phyloP scores from a whole-genome alignment of 2,329 filamentous ascomycete genomes.

The Alternaria rosae region DNA sequence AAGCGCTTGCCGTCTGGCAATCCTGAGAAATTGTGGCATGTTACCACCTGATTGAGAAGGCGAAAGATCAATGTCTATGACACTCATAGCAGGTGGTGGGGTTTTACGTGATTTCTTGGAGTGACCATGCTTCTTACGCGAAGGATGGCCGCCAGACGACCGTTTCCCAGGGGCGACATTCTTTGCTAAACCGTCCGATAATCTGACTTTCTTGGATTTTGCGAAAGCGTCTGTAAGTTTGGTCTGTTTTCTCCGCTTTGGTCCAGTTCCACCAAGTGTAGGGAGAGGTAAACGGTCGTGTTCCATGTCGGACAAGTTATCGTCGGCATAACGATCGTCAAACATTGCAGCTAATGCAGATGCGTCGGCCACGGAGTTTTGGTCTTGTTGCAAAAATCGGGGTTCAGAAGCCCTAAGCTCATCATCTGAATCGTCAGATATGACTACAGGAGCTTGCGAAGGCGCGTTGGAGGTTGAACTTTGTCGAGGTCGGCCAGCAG shows the following conservation, averaged over 20 bases:
- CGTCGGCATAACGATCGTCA: constrained; percentile 35
- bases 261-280: constrained; percentile 26
- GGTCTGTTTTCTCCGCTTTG: constrained; percentile 47
- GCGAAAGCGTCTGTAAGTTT: constrained; percentile 48
- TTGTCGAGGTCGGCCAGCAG: constrained; percentile 2
- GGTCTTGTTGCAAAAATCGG: constrained; percentile 15
- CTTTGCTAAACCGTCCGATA: constrained; percentile 3
- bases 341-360: constrained; percentile 32
- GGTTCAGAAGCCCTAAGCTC: constrained; percentile 15
- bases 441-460: constrained; percentile 32
- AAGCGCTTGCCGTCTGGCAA: constrained; percentile 63
- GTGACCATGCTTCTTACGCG: constrained; percentile 13
- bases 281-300: constrained; percentile 53
- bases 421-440: constrained; percentile 49
- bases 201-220: constrained; percentile 26
- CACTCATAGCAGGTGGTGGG: constrained; percentile 52
- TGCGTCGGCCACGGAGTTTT: constrained; percentile 29
- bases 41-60: constrained; percentile 32
- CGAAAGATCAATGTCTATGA: constrained; percentile 59
- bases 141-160: background rate
- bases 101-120: constrained; percentile 19
- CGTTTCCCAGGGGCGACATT: background rate
- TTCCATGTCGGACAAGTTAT: constrained; percentile 53
- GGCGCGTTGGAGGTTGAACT: background rate
- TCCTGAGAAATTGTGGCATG: constrained; percentile 62